Evolutionary conservation across 1,284 basidiomycete genomes (phyloP), one percentile per base, ranked within the genome.

Genomic region (Fistulinella staudtii): DNA sequence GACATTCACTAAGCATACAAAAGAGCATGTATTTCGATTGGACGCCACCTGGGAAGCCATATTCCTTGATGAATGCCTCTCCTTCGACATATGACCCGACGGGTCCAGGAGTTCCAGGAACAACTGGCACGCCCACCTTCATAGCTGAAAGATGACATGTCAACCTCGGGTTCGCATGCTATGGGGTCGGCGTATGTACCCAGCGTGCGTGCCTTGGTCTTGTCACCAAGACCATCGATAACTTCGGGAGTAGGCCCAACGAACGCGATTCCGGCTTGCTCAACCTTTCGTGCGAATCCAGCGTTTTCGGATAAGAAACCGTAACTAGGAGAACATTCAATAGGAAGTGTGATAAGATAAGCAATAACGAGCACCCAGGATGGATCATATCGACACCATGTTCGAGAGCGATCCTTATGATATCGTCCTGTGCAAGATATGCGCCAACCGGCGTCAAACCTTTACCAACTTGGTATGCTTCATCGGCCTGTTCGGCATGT

Each of bases 321-420:
- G 65, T 98, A 98, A 49, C 92, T 94, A 47, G 13, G 25, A 31
- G 4, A 4, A 13, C 29, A 54, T 30, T 57, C 34, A 46, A 27
- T 31, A 28, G 35, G 42, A 13, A 5, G 6, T 7, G 17, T 13
- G 31, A 30, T 20, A 33, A 24, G 30, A 41, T 48, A 41, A 45
- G 45, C 15, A 39, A n/a, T 34, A n/a, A 8, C 38, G 34, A 30
- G 44, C 60, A 93, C 89, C 93, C 93, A 14, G 94, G 94, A 70
- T 98, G 96, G 65, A 99, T 99, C 95, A 99, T 98, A 66, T 99
- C 94, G 31, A 99, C 95, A 31, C 91, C 92, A 70, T 97, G 93
- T 68, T 99, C 94, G 40, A 96, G 76, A 23, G 93, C 93, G 57
- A 93, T 88, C 51, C 84, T 76, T 69, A 99, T 91, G 69, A 99